Evolutionary conservation across 768 basidiomycete species (phyloP).

Genomic region (Coprinopsis cinerea): DNA sequence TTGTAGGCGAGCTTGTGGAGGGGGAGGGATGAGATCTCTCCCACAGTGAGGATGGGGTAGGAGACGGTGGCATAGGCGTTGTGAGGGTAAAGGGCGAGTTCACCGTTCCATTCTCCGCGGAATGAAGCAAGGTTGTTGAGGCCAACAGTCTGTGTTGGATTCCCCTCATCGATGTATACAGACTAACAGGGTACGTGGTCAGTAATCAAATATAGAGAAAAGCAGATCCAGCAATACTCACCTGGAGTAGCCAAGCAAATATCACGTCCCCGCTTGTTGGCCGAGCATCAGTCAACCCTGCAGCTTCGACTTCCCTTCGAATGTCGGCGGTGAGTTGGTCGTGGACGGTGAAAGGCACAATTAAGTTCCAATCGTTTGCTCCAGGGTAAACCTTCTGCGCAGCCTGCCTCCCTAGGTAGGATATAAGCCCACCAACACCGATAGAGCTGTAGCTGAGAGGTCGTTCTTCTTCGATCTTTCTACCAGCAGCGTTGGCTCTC

Average conservation of each 20-base stretch:
- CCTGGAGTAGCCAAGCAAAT: background rate
- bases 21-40: slow-evolving; percentile 24
- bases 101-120: slow-evolving; percentile 17
- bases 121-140: slow-evolving; percentile 34
- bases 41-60: slow-evolving; percentile 32
- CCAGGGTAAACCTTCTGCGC: background rate
- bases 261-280: background rate
- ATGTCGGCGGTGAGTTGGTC: background rate
- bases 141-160: slow-evolving; percentile 16
- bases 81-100: slow-evolving; percentile 26
- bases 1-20: slow-evolving; percentile 22
- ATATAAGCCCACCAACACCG: background rate
- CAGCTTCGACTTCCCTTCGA: background rate
- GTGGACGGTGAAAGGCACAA: background rate
- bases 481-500: background rate
- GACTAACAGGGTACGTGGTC: background rate
- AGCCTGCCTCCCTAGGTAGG: background rate
- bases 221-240: background rate
- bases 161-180: slow-evolving; percentile 8
- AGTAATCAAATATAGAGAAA: no score
- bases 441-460: background rate
- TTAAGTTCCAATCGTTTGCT: background rate
- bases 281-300: background rate
- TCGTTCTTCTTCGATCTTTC: background rate
- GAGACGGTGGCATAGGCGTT: slow-evolving; percentile 36